phyloP scores from a whole-genome alignment of 2,329 filamentous ascomycete species.

The Rhynchosporium secalis region DNA sequence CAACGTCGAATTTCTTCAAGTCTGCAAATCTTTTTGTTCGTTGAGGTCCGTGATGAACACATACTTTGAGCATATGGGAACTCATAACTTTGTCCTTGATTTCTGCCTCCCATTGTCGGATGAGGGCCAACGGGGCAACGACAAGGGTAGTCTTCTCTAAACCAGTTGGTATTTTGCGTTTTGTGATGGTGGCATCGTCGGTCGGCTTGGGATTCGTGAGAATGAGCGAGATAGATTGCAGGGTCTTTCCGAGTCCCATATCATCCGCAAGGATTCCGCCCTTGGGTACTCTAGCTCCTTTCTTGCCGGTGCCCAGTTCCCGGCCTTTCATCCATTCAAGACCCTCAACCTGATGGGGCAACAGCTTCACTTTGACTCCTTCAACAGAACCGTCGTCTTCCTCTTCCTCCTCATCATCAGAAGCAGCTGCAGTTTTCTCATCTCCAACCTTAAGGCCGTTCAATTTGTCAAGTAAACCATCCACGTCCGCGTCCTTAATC shows the following conservation, averaged over 20 bases:
- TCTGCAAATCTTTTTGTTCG: conserved; percentile 78
- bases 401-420: conserved; percentile 51
- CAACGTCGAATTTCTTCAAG: conserved; percentile 84
- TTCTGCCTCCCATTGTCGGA: conserved; percentile 96
- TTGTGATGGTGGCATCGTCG: conserved; percentile 54
- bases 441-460: conserved; percentile 47
- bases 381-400: conserved; percentile 67
- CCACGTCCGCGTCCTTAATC: conserved; percentile 39
- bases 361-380: conserved; percentile 81
- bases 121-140: conserved; percentile 87
- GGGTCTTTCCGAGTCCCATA: conserved; percentile 95
- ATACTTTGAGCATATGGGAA: conserved; percentile 72
- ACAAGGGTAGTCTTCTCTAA: conserved; percentile 83
- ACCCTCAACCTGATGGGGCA: conserved; percentile 93
- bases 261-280: conserved; percentile 96
- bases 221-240: conserved; percentile 89
- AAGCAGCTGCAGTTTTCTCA: conserved; percentile 38
- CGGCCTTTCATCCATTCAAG: conserved; percentile 94
- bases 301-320: conserved; percentile 83
- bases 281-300: conserved; percentile 72
- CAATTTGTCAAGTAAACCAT: conserved; percentile 39
- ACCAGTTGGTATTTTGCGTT: conserved; percentile 68
- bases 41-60: conserved; percentile 86
- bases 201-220: conserved; percentile 76
- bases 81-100: conserved; percentile 77